Base-by-base conservation (phyloP, 495 filamentous ascomycete species). In the Xylaria palmicola region DNA sequence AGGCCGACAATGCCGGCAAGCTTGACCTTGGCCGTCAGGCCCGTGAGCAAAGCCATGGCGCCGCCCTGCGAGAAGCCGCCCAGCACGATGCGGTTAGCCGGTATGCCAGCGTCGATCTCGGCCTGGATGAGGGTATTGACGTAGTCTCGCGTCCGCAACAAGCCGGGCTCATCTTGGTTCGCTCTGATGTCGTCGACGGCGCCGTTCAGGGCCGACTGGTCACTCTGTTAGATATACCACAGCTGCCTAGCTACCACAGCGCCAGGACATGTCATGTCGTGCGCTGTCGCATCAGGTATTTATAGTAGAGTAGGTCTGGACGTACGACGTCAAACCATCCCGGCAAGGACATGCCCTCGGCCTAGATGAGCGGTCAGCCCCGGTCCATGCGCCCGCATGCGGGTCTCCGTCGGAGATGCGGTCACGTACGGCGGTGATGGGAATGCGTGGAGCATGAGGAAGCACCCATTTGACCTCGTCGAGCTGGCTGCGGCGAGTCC, bases 251-350 rank as follows among this genome's bases (percentile, higher is more conserved):
- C 49, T n/a, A 45, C 36, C 6, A 4, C 13, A 15, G n/a, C 37
- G 30, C 19, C 17, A 2, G 10, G 19, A 24, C 19, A 36, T 52
- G 49, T 12, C 44, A 47, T 6, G 37, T 8, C 5, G 7, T 1
- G n/a, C 3, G n/a, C 37, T 8, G 44, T 8, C 22, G n/a, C 5
- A 19, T 22, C 27, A 26, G 12, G 17, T 32, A 40, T n/a, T n/a
- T n/a, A n/a, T n/a, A 34, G 60, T 70, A 67, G 30, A 72, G 69
- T 9, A 26, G n/a, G 20, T 2, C 12, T 26, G 73, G 68, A 74
- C 88, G 86, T 74, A 88, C 83, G 66, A 97, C 90, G 66, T 97
- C 91, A 70, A 93, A 96, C 93, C 93, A 97, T 19, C 89, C 91
- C 4, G 92, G 91, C 90, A 96, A 93, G 9, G 71, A 71, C 88